Percentiles rank a stretch among this genome's conserved stretches.
Evolutionary conservation across 495 filamentous ascomycete genomes (phyloP).

Genomic region (Rostrohypoxylon terebratum): DNA sequence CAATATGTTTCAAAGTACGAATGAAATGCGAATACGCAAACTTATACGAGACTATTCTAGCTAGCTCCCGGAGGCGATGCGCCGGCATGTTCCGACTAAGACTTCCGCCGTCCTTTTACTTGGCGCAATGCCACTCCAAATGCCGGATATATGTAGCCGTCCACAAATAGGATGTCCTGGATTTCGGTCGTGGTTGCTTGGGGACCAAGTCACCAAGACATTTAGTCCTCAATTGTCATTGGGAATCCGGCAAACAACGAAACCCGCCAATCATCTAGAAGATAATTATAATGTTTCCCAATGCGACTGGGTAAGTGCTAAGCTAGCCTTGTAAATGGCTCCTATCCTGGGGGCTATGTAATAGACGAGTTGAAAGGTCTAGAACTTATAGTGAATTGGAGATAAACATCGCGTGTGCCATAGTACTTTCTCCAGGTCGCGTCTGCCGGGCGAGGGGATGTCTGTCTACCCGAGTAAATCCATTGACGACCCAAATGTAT

Average conservation of each 20-base stretch:
- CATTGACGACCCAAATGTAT: no score
- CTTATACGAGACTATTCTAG: neutral
- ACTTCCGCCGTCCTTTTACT: neutral
- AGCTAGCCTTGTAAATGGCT: neutral
- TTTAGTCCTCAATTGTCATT: neutral
- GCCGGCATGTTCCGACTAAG: neutral
- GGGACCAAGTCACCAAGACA: neutral
- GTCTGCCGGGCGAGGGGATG: no score
- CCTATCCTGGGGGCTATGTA: neutral
- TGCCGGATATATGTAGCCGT: neutral
- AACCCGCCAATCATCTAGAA: neutral
- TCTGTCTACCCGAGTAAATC: no score
- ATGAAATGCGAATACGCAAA: slow-evolving; percentile 4
- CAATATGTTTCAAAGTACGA: slow-evolving; percentile 16
- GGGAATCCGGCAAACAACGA: neutral
- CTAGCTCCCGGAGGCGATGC: neutral
- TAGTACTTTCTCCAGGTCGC: no score
- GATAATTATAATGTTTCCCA: neutral
- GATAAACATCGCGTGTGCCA: no score
- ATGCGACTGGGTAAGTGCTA: neutral
- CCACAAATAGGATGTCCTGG: neutral
- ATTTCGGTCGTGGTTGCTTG: neutral
- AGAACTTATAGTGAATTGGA: neutral
- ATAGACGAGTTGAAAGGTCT: neutral
- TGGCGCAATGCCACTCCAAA: neutral